Conservation (phyloP, 2,329 filamentous ascomycete genomes). For the Apiospora pterosperma region DNA sequence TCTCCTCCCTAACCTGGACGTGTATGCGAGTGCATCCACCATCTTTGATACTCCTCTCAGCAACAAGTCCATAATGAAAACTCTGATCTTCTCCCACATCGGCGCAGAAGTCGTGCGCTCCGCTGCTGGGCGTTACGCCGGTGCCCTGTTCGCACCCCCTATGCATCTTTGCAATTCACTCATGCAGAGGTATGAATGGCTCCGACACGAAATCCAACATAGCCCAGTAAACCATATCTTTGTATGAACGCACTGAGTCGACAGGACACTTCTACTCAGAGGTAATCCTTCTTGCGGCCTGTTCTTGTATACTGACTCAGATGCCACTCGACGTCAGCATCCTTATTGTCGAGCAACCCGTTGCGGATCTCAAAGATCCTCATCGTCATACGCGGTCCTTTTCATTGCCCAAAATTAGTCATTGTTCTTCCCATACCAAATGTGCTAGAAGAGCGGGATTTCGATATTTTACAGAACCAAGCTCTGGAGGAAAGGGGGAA, state of each 20-base stretch:
- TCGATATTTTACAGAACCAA: not conserved
- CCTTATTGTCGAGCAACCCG: slow-evolving; percentile 89
- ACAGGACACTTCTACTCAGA: slow-evolving; percentile 48
- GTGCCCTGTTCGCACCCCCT: slow-evolving; percentile 8
- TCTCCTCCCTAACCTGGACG: not conserved
- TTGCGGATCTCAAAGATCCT: slow-evolving; percentile 87
- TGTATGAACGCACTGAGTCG: slow-evolving; percentile 10
- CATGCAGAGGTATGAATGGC: slow-evolving; percentile 18
- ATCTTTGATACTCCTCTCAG: not conserved
- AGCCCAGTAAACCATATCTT: slow-evolving; percentile 19
- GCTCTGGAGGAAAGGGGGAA: not conserved
- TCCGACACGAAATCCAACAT: slow-evolving; percentile 16
- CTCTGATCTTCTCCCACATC: not conserved
- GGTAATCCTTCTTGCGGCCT: slow-evolving; percentile 90
- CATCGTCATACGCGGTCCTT: slow-evolving; percentile 87
- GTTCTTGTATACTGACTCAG: slow-evolving; percentile 94
- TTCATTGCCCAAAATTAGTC: not conserved
- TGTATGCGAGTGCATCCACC: not conserved
- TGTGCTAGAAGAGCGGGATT: not conserved
- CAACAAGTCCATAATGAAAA: not conserved
- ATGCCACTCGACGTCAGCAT: slow-evolving; percentile 95
- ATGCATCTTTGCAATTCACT: slow-evolving; percentile 15
- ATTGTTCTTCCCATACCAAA: not conserved
- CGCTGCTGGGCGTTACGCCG: slow-evolving; percentile 12
- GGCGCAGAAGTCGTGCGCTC: slow-evolving; percentile 12